Evolutionary conservation across 2,329 filamentous ascomycete genomes (phyloP), one percentile per base, ranked within the genome.

Genomic region (Gyromitra esculenta): DNA sequence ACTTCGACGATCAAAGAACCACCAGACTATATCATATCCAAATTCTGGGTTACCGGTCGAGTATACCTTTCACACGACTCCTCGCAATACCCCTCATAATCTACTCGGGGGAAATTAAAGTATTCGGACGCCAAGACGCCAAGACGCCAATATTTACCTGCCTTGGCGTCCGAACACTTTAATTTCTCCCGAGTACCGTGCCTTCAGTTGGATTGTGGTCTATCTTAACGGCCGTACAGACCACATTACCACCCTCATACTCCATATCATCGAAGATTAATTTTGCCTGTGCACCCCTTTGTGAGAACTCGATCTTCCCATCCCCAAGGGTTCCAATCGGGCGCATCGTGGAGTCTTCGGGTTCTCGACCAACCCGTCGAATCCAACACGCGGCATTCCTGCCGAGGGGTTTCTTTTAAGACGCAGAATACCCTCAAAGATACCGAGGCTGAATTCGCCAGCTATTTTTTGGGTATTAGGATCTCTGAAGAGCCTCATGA

Each of bases 401-500:
- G 41, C 39, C 4, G 25, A 43, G 4, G 52, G 52, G 7, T 59
- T 59, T n/a, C 50, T 39, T 37, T 59, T 69, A 5, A 60, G 21
- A 8, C 25, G 8, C 21, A 60, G 25, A 25, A 60, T 39, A 13
- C 52, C 52, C 21, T 45, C 60, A 21, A 63, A 6, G 5, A 35
- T 31, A 37, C 43, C 43, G 43, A 50, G 15, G 2, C 18, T 3
- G 7, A 67, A 50, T 11, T 56, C 37, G 11, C 37, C 65, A 8
- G 41, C 41, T 13, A 50, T n/a, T 15, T 69, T 7, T 15, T 31
- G 8, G 25, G 39, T 60, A 11, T 13, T 9, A 9, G 3, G 31
- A n/a, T 69, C 52, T 15, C 21, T 21, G n/a, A 69, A 21, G 18
- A 69, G 18, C 1, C 31, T 52, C n/a, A 69, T 59, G 7, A n/a